Percentiles rank a stretch among this genome's conserved stretches.
These are phyloP conservation scores for Phanerodontia chrysosporium DNA, from an alignment of 768 basidiomycete species.

Conservation along the genomic window DNA sequence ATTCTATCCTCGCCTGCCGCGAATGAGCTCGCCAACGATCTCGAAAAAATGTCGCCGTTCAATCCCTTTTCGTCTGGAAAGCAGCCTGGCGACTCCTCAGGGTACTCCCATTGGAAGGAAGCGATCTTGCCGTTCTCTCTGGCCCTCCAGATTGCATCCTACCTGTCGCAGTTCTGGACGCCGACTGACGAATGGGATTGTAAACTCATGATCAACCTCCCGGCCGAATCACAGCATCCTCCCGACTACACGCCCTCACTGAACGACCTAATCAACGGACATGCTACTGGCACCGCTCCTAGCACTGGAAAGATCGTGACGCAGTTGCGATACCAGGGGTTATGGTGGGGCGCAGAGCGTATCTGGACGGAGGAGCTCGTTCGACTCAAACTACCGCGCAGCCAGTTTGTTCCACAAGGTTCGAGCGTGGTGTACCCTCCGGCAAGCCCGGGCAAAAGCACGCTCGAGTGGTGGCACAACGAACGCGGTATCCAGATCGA, in stretches of 20 bases:
- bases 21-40: conserved; percentile 16
- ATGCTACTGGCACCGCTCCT: conserved; percentile 8
- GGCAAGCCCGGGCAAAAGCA: conserved; percentile 43
- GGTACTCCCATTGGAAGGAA: conserved; percentile 35
- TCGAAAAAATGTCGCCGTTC: conserved; percentile 40
- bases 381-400: conserved; percentile 66
- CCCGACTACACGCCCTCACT: conserved; percentile 26
- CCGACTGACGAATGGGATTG: conserved; percentile 73
- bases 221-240: conserved; percentile 2
- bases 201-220: conserved; percentile 39
- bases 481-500: conserved; percentile 20
- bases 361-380: conserved; percentile 87
- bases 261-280: conserved; percentile 39
- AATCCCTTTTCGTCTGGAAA: conserved; percentile 39
- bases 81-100: neutral
- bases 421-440: conserved; percentile 55
- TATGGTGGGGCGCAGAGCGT: conserved; percentile 89
- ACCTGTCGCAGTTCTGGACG: conserved; percentile 61
- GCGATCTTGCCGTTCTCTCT: conserved; percentile 63
- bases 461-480: conserved; percentile 30
- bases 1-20: conserved; percentile 13
- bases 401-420: conserved; percentile 64
- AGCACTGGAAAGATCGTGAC: conserved; percentile 28
- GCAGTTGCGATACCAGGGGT: conserved; percentile 67
- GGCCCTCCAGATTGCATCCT: conserved; percentile 67